Conservation (phyloP, 2,329 filamentous ascomycete species). For the Thyridium curvatum region DNA sequence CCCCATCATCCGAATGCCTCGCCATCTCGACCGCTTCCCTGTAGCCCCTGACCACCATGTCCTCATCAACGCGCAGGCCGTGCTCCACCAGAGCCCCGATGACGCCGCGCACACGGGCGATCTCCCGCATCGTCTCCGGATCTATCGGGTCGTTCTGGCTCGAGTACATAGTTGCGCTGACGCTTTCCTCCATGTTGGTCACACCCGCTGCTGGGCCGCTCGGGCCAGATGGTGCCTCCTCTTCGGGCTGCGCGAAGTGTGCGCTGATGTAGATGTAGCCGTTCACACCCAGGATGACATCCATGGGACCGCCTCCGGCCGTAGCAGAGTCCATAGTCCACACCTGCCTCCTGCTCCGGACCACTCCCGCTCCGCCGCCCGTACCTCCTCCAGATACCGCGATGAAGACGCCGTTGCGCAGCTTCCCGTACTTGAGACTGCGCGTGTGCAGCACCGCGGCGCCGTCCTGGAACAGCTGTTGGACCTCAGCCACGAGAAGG, state of each 20-base stretch:
- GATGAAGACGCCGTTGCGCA: conserved; percentile 88
- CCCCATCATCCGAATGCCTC: conserved; percentile 46
- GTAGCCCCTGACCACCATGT: conserved; percentile 78
- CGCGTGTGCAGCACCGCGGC: conserved; percentile 84
- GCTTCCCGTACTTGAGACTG: conserved; percentile 87
- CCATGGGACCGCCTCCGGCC: conserved; percentile 57
- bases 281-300: conserved; percentile 89
- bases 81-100: conserved; percentile 78
- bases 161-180: conserved; percentile 82
- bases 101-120: conserved; percentile 74
- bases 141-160: conserved; percentile 88
- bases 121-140: conserved; percentile 75
- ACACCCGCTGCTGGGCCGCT: conserved; percentile 45
- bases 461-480: conserved; percentile 80
- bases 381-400: conserved; percentile 74
- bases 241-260: conserved; percentile 56
- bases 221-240: conserved; percentile 36
- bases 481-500: conserved; percentile 88
- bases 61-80: conserved; percentile 81
- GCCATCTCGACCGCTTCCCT: conserved; percentile 72
- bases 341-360: conserved; percentile 76
- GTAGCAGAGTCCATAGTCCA: conserved; percentile 64
- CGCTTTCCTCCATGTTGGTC: conserved; percentile 81
- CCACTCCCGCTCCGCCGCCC: conserved; percentile 80
- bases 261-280: conserved; percentile 95